Conservation (phyloP, 2,329 filamentous ascomycete species). For the Colletotrichum sp. region DNA sequence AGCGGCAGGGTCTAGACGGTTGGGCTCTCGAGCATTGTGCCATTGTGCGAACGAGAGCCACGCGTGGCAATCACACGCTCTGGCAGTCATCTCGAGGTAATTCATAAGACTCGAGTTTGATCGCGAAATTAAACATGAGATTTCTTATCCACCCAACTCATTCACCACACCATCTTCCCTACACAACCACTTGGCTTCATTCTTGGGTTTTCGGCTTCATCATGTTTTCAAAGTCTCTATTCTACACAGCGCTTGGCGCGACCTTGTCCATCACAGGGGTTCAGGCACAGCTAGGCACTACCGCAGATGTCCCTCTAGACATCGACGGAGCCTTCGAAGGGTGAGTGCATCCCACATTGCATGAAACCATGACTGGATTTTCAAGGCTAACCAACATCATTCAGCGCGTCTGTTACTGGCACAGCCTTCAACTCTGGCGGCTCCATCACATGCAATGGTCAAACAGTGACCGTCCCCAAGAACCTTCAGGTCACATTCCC, state of each 20-base stretch:
- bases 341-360: neutral
- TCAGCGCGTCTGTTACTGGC: conserved; percentile 11
- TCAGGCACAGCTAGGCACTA: neutral
- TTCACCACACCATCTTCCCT: neutral
- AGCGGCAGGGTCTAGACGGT: neutral
- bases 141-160: neutral
- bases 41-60: neutral
- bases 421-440: conserved; percentile 22
- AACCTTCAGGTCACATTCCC: conserved; percentile 25
- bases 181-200: neutral
- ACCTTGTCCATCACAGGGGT: neutral
- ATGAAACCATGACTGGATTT: fast-evolving
- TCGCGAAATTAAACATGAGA: neutral
- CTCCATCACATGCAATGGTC: conserved; percentile 19
- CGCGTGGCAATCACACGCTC: neutral
- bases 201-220: neutral
- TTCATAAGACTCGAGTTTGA: neutral
- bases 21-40: neutral
- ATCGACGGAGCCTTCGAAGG: conserved; percentile 18
- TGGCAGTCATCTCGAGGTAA: neutral
- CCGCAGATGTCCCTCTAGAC: conserved; percentile 8
- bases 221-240: neutral
- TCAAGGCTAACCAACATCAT: neutral
- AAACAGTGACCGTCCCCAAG: conserved; percentile 21
- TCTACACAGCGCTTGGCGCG: neutral